Conservation (phyloP, 2,329 filamentous ascomycete genomes). For the Fusarium tuaranense region DNA sequence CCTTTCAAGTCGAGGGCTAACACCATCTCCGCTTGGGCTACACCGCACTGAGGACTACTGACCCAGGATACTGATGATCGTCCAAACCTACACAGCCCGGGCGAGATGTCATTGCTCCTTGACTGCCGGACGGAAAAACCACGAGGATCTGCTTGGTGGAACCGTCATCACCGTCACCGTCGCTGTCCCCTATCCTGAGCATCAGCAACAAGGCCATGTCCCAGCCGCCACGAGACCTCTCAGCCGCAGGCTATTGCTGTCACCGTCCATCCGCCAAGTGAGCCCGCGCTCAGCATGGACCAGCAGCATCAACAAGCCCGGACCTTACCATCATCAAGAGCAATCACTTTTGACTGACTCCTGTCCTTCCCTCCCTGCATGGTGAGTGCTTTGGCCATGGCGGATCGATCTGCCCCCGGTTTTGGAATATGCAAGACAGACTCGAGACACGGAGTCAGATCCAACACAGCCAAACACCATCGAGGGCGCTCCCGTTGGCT, state of each 20-base stretch:
- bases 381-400: slow-evolving; percentile 10
- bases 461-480: slow-evolving; percentile 1
- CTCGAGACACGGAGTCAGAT: slow-evolving; percentile 1
- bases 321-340: slow-evolving; percentile 9
- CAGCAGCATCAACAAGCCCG: slow-evolving; percentile 28
- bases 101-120: slow-evolving; percentile 1
- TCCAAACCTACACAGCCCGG: not conserved
- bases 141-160: slow-evolving; percentile 25
- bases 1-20: slow-evolving; percentile 1
- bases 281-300: slow-evolving; percentile 28
- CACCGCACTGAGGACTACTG: slow-evolving; percentile 1
- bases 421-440: slow-evolving; percentile 10
- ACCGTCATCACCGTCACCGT: slow-evolving; percentile 11
- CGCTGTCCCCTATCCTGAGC: slow-evolving; percentile 20
- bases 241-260: slow-evolving; percentile 33
- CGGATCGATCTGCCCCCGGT: slow-evolving; percentile 9
- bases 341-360: slow-evolving; percentile 15
- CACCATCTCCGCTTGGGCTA: not conserved
- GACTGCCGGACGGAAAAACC: not conserved
- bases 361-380: not conserved
- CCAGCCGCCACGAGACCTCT: slow-evolving; percentile 27
- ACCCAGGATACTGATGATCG: not conserved
- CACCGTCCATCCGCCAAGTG: slow-evolving; percentile 28
- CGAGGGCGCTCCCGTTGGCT: slow-evolving; percentile 1
- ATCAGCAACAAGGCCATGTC: slow-evolving; percentile 3